Conservation (phyloP, 164 flowering plant species). For the Nymphaea colorata region DNA sequence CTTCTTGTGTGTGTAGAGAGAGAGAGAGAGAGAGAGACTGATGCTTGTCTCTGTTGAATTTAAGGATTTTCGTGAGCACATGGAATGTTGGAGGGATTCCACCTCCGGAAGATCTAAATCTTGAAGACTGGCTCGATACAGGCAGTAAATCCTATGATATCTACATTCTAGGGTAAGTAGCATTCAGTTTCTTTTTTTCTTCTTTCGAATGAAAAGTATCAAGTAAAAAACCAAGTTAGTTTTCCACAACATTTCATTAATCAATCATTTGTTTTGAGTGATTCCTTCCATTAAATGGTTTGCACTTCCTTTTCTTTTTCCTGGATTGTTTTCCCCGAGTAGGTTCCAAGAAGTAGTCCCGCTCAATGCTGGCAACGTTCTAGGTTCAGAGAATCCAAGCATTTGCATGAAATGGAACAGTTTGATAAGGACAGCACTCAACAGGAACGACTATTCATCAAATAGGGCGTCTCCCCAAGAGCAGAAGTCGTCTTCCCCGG, state of each 20-base stretch:
- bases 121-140: constrained; percentile 12
- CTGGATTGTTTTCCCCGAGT: not conserved
- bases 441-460: constrained; percentile 16
- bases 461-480: constrained; percentile 1
- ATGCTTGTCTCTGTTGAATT: not conserved
- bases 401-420: constrained; percentile 53
- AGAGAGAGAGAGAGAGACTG: not conserved
- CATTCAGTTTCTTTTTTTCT: not conserved
- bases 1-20: not conserved
- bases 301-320: too few species aligned
- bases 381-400: constrained; percentile 39
- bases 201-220: not conserved
- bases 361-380: constrained; percentile 41
- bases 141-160: constrained; percentile 10
- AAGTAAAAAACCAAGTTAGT: not conserved
- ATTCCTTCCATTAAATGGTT: too few species aligned
- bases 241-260: not conserved
- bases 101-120: constrained; percentile 13
- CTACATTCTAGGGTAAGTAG: constrained; percentile 15
- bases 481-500: not conserved
- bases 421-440: constrained; percentile 46
- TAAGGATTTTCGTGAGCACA: constrained; percentile 21
- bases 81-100: constrained; percentile 23
- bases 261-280: not conserved
- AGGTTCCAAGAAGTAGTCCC: constrained; percentile 86